Evolutionary conservation across 2,329 filamentous ascomycete species (phyloP).

Genomic region (Epichloe hybrida): DNA sequence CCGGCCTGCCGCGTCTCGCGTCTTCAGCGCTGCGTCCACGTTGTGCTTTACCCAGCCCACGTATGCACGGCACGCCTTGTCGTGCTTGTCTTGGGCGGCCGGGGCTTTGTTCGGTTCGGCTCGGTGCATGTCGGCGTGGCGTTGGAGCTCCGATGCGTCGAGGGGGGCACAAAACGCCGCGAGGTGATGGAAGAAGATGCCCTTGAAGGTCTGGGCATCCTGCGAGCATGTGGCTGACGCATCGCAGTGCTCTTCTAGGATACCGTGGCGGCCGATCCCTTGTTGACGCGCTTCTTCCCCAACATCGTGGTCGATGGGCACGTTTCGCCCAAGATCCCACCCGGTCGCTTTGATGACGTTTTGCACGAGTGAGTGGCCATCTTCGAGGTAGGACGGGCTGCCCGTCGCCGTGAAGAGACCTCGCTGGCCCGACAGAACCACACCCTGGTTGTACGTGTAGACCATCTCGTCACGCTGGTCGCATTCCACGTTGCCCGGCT

Average conservation of each 20-base stretch:
- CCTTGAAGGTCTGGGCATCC: constrained; percentile 82
- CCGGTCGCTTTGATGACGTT: constrained; percentile 68
- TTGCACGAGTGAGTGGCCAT: constrained; percentile 66
- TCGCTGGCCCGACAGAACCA: constrained; percentile 68
- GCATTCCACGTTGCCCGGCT: constrained; percentile 56
- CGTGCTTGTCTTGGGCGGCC: constrained; percentile 30
- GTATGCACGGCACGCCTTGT: constrained; percentile 50
- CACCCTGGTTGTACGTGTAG: constrained; percentile 93
- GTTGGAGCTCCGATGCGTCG: constrained; percentile 18
- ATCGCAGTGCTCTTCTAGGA: constrained; percentile 79
- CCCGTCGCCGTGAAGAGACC: constrained; percentile 71
- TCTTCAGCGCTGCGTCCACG: constrained; percentile 56
- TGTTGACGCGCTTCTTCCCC: constrained; percentile 26
- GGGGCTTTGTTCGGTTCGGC: constrained; percentile 17
- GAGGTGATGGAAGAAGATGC: constrained; percentile 91
- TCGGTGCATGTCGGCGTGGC: constrained; percentile 4
- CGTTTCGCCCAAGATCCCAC: constrained; percentile 40
- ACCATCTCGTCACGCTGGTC: constrained; percentile 77
- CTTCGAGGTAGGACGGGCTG: constrained; percentile 54
- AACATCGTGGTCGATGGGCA: constrained; percentile 29
- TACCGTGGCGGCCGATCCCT: constrained; percentile 64
- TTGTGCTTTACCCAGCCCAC: constrained; percentile 68
- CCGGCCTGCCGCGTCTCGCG: constrained; percentile 50
- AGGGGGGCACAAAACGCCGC: constrained; percentile 62
- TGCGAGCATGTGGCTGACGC: constrained; percentile 62